phyloP scores from a whole-genome alignment of 352 stramenopile genomes.

The Phytophthora pistaciae region DNA sequence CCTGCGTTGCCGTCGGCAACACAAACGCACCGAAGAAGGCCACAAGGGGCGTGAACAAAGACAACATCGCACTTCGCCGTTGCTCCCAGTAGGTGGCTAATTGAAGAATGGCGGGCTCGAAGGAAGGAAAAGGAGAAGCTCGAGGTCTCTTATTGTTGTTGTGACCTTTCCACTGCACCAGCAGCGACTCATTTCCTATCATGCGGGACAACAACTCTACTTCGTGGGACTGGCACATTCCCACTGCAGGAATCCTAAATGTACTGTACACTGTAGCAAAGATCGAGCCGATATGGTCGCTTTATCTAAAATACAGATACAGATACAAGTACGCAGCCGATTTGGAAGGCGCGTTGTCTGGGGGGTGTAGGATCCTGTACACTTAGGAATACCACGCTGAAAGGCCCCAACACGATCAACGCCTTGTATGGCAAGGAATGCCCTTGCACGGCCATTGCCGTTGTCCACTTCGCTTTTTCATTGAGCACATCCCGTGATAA shows the following conservation, averaged over 20 bases:
- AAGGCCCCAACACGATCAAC: neutral
- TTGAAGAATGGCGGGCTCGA: neutral
- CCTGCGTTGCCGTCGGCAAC: conserved; percentile 7
- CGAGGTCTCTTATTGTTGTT: neutral
- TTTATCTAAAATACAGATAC: no score
- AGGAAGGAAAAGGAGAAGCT: neutral
- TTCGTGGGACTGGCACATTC: neutral
- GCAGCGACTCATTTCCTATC: neutral
- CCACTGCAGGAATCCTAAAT: no score
- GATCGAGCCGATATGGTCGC: neutral
- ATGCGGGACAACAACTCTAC: neutral
- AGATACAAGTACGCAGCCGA: no score
- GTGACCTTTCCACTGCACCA: neutral
- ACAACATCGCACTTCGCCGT: neutral
- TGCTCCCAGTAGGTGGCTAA: neutral
- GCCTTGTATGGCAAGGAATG: neutral
- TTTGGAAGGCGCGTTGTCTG: no score
- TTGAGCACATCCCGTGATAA: neutral
- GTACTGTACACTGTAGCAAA: no score
- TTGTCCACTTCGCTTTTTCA: neutral
- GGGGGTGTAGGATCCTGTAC: no score
- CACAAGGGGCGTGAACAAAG: neutral
- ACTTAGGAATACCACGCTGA: neutral
- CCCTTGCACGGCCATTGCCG: neutral
- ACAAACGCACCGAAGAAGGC: neutral